Evolutionary conservation across 768 basidiomycete genomes (phyloP).

Genomic region (Pleurotus citrinopileatus): DNA sequence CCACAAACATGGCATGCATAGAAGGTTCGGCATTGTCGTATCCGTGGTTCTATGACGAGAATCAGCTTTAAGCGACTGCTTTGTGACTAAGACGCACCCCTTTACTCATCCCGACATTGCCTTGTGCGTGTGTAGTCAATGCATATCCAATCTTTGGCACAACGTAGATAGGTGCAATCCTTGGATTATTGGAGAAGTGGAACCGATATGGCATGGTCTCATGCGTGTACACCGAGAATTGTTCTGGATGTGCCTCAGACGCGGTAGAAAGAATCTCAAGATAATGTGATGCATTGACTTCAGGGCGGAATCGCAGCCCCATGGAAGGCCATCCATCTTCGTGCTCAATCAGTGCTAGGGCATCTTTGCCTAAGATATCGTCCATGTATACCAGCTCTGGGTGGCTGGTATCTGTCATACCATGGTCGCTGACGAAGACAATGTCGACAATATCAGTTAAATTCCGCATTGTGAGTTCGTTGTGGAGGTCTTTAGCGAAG

Average conservation of each 20-base stretch:
- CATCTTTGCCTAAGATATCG: slow-evolving; percentile 69
- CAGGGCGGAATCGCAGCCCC: slow-evolving; percentile 71
- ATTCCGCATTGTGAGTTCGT: slow-evolving; percentile 64
- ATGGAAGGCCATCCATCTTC: slow-evolving; percentile 90
- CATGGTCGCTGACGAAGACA: slow-evolving; percentile 87
- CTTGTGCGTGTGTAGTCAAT: slow-evolving; percentile 63
- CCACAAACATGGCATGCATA: slow-evolving; percentile 91
- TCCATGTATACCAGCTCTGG: slow-evolving; percentile 77
- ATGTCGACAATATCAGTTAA: slow-evolving; percentile 83
- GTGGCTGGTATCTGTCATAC: slow-evolving; percentile 89
- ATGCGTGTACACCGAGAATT: slow-evolving; percentile 77
- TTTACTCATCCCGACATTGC: slow-evolving; percentile 61
- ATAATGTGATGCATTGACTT: slow-evolving; percentile 55
- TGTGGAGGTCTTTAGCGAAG: slow-evolving; percentile 71
- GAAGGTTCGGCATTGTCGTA: slow-evolving; percentile 77
- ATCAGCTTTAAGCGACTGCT: not conserved
- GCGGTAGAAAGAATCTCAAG: slow-evolving; percentile 53
- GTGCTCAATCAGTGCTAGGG: slow-evolving; percentile 59
- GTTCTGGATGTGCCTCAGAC: slow-evolving; percentile 50
- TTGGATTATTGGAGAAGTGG: slow-evolving; percentile 67
- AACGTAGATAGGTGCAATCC: slow-evolving; percentile 89
- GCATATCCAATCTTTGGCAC: slow-evolving; percentile 81
- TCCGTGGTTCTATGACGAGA: slow-evolving; percentile 67
- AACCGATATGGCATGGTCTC: slow-evolving; percentile 80
- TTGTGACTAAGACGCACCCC: slow-evolving; percentile 52